Base-by-base conservation (phyloP, 73 alveolate genomes). In the Paramecium biaurelia region DNA sequence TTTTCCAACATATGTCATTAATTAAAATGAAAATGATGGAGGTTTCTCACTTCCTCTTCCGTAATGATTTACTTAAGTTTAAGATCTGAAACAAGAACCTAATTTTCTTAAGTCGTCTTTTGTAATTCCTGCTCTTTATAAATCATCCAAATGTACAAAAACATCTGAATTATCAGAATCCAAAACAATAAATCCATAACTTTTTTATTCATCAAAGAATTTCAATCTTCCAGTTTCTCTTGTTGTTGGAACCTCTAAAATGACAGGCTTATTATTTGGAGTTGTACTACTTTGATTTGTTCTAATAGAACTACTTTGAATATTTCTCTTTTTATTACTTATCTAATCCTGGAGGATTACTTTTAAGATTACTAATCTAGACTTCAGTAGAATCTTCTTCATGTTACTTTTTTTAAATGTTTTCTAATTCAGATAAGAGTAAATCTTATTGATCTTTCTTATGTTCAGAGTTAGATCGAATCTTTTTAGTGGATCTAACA, bases 101-200 rank as follows among this genome's bases (percentile, higher is more conserved):
- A 79, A 34, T 38, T 41, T 63, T 70, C 87, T 89, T 11, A 89
- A 14, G 28, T 70, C 49, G n/a, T 96, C 97, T 86, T 93, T 94
- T n/a, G 97, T 76, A 20, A 96, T 76, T 23, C 93, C 93, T 12
- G 97, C 92, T 37, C 82, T 85, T 34, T 85, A 87, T 82, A 96
- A 72, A 93, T 96, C 98, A 42, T 96, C 98, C 34, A 41, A 89
- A 72, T 96, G 97, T 57, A 94, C 96, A 84, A 96, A 96, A 0
- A 96, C 94, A 85, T 96, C 98, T 32, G 92, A 94, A 21, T 97
- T 97, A 85, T 96, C 98, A 7, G 79, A n/a, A 74, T 96, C 98
- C 5, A 93, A 79, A 2, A 96, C 98, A 74, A 96, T 85, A 92
- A 96, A 96, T 20, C 98, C 98, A 86, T 86, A 96, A 56, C 93